Conservation (phyloP, 768 basidiomycete genomes). For the Stropharia rugosoannulata region DNA sequence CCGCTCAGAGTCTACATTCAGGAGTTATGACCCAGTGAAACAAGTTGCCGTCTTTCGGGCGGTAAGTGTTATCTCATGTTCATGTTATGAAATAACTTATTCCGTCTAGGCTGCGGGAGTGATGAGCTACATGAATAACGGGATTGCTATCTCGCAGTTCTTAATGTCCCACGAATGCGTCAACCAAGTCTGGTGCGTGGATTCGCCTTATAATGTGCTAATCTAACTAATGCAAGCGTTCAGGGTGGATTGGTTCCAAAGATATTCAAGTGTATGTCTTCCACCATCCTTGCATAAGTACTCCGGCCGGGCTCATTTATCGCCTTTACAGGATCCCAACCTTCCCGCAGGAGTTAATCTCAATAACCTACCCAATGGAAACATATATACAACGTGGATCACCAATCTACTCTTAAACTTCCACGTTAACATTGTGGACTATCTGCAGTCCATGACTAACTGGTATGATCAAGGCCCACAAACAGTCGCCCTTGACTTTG, state of each 20-base stretch:
- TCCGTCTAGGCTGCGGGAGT: not conserved
- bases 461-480: not conserved
- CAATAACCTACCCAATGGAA: not conserved
- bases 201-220: not conserved
- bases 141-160: not conserved
- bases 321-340: not conserved
- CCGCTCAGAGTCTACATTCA: not conserved
- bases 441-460: not conserved
- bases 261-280: not conserved
- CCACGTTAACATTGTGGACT: not conserved
- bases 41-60: conserved; percentile 1
- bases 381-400: not conserved
- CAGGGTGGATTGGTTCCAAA: not conserved
- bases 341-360: not conserved
- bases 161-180: not conserved
- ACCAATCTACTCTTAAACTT: not conserved
- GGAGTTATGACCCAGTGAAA: not conserved
- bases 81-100: not conserved
- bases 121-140: conserved; percentile 1
- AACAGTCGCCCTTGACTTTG: not conserved
- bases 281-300: no score
- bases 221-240: not conserved
- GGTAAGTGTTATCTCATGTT: not conserved
- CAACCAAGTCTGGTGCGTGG: not conserved
- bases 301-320: not conserved